phyloP scores from a whole-genome alignment of 2,329 filamentous ascomycete species.

The Fonsecaea monophora region DNA sequence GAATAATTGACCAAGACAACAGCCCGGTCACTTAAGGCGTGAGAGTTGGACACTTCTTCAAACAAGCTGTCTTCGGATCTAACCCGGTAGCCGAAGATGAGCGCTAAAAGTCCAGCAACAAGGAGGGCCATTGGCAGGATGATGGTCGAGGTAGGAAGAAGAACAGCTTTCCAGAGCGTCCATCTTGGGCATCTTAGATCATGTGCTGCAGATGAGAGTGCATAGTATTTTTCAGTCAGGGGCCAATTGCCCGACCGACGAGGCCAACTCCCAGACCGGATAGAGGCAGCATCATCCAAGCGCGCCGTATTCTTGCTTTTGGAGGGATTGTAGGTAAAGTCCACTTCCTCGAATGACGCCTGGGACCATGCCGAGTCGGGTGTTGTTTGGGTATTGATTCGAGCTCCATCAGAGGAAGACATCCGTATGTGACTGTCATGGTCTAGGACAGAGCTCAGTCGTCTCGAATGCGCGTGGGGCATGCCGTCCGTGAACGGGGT shows the following conservation, averaged over 20 bases:
- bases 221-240: conserved; percentile 30
- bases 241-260: conserved; percentile 1
- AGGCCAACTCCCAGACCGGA: too few relatives aligned
- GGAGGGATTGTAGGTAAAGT: conserved; percentile 20
- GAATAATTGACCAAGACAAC: conserved; percentile 39
- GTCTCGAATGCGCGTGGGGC: conserved; percentile 9
- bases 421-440: conserved; percentile 15
- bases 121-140: conserved; percentile 36
- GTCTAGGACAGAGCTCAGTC: conserved; percentile 12
- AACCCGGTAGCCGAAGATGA: conserved; percentile 38
- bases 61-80: conserved; percentile 30
- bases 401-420: conserved; percentile 14
- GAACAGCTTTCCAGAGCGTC: conserved; percentile 30
- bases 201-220: conserved; percentile 8
- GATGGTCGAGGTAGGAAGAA: conserved; percentile 33
- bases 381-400: conserved; percentile 17
- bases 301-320: conserved; percentile 17
- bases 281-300: conserved; percentile 13
- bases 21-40: conserved; percentile 22
- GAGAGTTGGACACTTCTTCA: conserved; percentile 25
- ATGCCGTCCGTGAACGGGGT: conserved; percentile 5
- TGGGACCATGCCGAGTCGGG: conserved; percentile 29
- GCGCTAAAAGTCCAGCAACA: conserved; percentile 31
- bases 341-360: conserved; percentile 9
- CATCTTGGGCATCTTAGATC: conserved; percentile 23